These are phyloP conservation scores for Aureobasidium namibiae DNA, from an alignment of 2,329 filamentous ascomycete genomes.

Conservation along the genomic window DNA sequence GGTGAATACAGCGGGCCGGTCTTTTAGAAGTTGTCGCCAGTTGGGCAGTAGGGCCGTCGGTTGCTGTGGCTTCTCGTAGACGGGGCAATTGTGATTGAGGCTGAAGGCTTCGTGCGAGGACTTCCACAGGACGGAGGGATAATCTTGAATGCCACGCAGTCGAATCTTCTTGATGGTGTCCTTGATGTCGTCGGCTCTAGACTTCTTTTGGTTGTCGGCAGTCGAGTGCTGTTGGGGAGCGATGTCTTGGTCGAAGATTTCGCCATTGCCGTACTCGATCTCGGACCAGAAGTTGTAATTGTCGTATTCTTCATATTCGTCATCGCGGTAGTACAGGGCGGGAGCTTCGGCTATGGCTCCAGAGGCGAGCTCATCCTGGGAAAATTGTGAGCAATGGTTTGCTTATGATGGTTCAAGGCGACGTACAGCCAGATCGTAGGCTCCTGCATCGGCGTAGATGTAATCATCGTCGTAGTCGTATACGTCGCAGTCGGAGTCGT, in stretches of 20 bases:
- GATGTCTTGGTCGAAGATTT: slow-evolving; percentile 32
- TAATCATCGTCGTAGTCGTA: slow-evolving; percentile 32
- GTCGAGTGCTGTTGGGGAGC: not conserved
- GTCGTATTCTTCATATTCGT: slow-evolving; percentile 36
- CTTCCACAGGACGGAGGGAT: slow-evolving; percentile 3
- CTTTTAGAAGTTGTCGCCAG: slow-evolving; percentile 34
- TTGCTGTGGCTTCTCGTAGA: slow-evolving; percentile 16
- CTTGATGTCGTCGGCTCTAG: slow-evolving; percentile 9
- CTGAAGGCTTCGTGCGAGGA: not conserved
- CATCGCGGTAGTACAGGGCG: slow-evolving; percentile 25
- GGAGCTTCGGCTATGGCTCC: slow-evolving; percentile 37
- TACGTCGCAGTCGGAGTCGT: slow-evolving; percentile 33
- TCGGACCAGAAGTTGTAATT: slow-evolving; percentile 41
- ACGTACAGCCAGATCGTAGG: slow-evolving; percentile 30
- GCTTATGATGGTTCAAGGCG: not conserved
- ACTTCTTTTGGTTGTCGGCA: slow-evolving; percentile 25
- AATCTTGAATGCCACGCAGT: slow-evolving; percentile 7
- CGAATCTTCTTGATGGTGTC: slow-evolving; percentile 12
- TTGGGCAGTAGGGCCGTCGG: slow-evolving; percentile 36
- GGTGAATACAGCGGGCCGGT: slow-evolving; percentile 17
- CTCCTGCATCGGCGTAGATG: slow-evolving; percentile 39
- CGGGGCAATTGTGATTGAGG: slow-evolving; percentile 13
- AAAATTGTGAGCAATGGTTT: not conserved
- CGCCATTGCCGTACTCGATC: slow-evolving; percentile 40
- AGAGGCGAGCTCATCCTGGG: slow-evolving; percentile 42